Percentiles rank a stretch among this genome's conserved stretches.
Evolutionary conservation across 2,329 filamentous ascomycete species (phyloP).

Genomic region (Dactylellina leptospora): DNA sequence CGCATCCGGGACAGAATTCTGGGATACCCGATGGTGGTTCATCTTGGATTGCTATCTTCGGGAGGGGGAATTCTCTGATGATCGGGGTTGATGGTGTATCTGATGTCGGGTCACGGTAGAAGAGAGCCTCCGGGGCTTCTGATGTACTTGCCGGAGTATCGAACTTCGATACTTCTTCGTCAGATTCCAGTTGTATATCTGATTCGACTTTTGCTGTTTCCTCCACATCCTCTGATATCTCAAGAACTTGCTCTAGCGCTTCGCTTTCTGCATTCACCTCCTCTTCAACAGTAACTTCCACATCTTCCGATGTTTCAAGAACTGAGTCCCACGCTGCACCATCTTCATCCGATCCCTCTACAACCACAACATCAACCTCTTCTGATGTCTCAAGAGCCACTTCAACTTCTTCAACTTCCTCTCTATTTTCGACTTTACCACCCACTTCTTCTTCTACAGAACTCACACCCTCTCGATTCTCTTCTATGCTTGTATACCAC

Average conservation of each 20-base stretch:
- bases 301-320: not conserved
- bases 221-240: too few species aligned
- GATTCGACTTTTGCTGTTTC: too few species aligned
- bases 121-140: conserved; percentile 22
- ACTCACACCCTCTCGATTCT: not conserved
- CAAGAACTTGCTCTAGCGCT: not conserved
- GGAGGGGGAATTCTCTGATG: conserved; percentile 17
- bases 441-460: conserved; percentile 3
- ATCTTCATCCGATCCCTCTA: not conserved
- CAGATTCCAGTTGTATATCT: not conserved
- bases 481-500: not conserved
- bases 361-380: not conserved
- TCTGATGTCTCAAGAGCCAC: not conserved
- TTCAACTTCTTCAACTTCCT: not conserved
- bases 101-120: conserved; percentile 35
- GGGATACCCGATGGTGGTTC: conserved; percentile 62
- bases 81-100: conserved; percentile 7
- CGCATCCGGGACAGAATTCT: conserved; percentile 71
- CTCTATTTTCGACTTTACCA: not conserved
- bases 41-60: not conserved
- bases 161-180: conserved; percentile 10
- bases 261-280: not conserved
- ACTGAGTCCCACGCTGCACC: too few species aligned
- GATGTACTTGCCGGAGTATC: not conserved
- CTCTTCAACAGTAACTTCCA: not conserved